Evolutionary conservation across 1,284 basidiomycete species (phyloP), one percentile per base, ranked within the genome.

Genomic region (Microbotryum lychnidis-dioicae): DNA sequence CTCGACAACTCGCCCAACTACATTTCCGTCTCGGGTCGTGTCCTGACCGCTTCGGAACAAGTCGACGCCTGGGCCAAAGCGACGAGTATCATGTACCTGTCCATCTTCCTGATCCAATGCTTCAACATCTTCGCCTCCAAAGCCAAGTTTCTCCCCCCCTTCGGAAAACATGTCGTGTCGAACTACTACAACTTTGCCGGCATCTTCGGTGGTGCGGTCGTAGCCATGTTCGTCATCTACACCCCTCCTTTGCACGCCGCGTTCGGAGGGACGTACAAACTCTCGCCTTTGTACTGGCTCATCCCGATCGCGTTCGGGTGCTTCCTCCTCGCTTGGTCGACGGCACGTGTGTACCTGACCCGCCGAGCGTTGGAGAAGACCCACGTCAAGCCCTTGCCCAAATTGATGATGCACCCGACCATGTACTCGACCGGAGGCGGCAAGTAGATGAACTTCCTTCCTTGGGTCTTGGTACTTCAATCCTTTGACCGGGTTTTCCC

Each of bases 51-150:
- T 1, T 60, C 75, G 3, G 64, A 80, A 31, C 84, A 86, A 73
- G 77, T 83, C 16, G 79, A 83, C 50, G 84, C 83, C 2, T 72
- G 84, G 0, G 83, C 72, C 0, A 78, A 84, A 70, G 83, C 83
- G 1, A 83, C 85, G 69, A 81, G 80, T 0, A 84, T 85, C 51
- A 80, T 82, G n/a, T 85, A 85, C 70, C 77, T 85, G 21, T 82
- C 82, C 3, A 78, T 86, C 44, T 85, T 85, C 75, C 82, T 85
- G 65, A 79, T 79, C 21, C 84, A 86, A 70, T 84, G 83, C 73
- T 86, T 85, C 77, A 85, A 86, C 70, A 81, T 85, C 29, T 86
- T 84, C 68, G 83, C 84, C 0, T 83, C 85, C 50, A 86, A 86
- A 75, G 83, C 84, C 29, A 80, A 78, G 60, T 79, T 84, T 69